phyloP scores from a whole-genome alignment of 2,329 filamentous ascomycete genomes.

The Dothideomycetes sp. region DNA sequence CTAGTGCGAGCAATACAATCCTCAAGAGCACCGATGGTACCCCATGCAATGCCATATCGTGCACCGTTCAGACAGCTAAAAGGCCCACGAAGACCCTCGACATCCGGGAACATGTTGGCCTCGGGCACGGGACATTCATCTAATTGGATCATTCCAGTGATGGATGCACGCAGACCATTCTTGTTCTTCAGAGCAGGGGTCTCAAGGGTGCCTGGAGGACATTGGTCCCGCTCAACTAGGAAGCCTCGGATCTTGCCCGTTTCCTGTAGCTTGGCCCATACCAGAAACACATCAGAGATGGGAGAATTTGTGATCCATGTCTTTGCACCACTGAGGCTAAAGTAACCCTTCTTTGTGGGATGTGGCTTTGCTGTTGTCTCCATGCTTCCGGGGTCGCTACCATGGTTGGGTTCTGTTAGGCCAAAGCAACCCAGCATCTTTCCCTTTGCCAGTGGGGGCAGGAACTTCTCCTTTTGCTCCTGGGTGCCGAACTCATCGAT shows the following conservation, averaged over 20 bases:
- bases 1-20: slow-evolving; percentile 75
- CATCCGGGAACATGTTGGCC: slow-evolving; percentile 85
- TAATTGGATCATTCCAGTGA: slow-evolving; percentile 96
- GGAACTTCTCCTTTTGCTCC: slow-evolving; percentile 76
- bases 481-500: slow-evolving; percentile 80
- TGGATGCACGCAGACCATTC: slow-evolving; percentile 81
- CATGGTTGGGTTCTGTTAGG: slow-evolving; percentile 85
- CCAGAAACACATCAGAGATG: slow-evolving; percentile 71
- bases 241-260: slow-evolving; percentile 94
- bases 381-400: slow-evolving; percentile 84
- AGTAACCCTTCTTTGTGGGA: slow-evolving; percentile 72
- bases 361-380: slow-evolving; percentile 78
- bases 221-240: slow-evolving; percentile 72
- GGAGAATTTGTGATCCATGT: slow-evolving; percentile 96
- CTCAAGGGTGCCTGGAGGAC: slow-evolving; percentile 77
- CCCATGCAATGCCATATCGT: slow-evolving; percentile 85
- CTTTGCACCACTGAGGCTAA: slow-evolving; percentile 69
- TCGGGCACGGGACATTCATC: slow-evolving; percentile 80
- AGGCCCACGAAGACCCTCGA: slow-evolving; percentile 78
- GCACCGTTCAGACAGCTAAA: slow-evolving; percentile 94
- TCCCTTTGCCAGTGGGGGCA: slow-evolving; percentile 73
- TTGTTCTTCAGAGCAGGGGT: slow-evolving; percentile 92
- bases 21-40: slow-evolving; percentile 86
- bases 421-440: slow-evolving; percentile 79
- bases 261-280: slow-evolving; percentile 87